phyloP scores from a whole-genome alignment of 208 protist genomes.

The Acanthamoeba culbertsoni region DNA sequence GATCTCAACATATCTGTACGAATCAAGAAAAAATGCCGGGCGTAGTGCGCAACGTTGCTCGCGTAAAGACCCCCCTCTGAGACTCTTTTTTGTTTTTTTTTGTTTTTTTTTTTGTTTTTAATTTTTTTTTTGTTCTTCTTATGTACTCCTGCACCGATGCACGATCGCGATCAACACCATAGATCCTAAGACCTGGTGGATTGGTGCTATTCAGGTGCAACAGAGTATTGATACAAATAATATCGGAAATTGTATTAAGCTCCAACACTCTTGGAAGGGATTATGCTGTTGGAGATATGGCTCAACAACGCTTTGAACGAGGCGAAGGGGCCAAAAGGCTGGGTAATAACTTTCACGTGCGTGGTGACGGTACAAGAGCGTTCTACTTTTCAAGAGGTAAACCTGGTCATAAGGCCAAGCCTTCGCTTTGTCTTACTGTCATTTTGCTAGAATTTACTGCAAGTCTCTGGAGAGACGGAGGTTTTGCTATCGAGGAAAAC shows the following conservation, averaged over 20 bases:
- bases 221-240: too few species aligned
- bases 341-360: constrained; percentile 70
- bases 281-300: constrained; percentile 73
- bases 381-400: constrained; percentile 69
- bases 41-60: neutral
- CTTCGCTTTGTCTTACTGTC: too few species aligned
- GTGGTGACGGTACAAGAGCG: constrained; percentile 71
- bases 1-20: too few species aligned
- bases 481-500: constrained; percentile 61
- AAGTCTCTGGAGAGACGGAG: neutral
- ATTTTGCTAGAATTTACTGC: constrained; percentile 1
- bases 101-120: too few species aligned
- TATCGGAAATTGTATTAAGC: too few species aligned
- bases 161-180: neutral
- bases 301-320: constrained; percentile 69
- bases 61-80: neutral
- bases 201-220: constrained; percentile 37
- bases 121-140: neutral
- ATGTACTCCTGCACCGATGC: neutral
- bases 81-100: neutral
- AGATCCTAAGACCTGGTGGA: constrained; percentile 44
- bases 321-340: constrained; percentile 60
- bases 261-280: constrained; percentile 10
- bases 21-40: neutral
- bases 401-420: neutral